Base-by-base conservation (phyloP, 78 protist species). In the Polysphondylium violaceum region DNA sequence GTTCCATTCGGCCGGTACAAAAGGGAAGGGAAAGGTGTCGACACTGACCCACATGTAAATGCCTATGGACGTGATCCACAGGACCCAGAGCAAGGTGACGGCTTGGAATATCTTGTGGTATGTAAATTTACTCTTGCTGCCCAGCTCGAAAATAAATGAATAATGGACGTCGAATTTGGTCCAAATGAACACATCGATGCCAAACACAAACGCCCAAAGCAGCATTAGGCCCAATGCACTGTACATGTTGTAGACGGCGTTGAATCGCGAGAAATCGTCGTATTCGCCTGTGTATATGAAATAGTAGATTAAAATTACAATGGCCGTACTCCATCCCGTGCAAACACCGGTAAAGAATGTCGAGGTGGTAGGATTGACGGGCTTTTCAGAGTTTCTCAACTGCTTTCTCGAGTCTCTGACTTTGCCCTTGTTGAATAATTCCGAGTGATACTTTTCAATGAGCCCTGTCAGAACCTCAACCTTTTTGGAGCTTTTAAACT, bases 361-460 rank as follows among this genome's bases (percentile, higher is more conserved):
- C 2, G 91, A 55, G 9, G 40, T 50, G 0, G 23, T 31, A 21
- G 61, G 61, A 50, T 36, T 50, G 1, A 11, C 14, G 14, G 11
- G 25, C 33, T 47, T 67, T 69, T 56, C 78, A 17, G 64, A 29
- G 9, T 83, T 69, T 43, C 91, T 41, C 27, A 83, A 35, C 29
- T 83, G 74, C 36, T 83, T 83, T 69, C 91, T 67, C 8, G 91
- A 77, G 40, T 83, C 91, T 44, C 91, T 67, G 29, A 83, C n/a
- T 25, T 59, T 83, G n/a, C 73, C 71, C 44, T 33, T 33, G 31
- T 55, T 64, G 33, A 83, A 83, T 44, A 69, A 35, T 12, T 83
- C 81, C 9, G 79, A 21, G 40, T 83, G 63, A 0, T 69, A 33
- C 21, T 83, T 83, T 50, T 83, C 91, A 9, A 83, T 29, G 0